Evolutionary conservation across 306 rosid genomes (phyloP).

Genomic region (Pterocarpus macrocarpus): DNA sequence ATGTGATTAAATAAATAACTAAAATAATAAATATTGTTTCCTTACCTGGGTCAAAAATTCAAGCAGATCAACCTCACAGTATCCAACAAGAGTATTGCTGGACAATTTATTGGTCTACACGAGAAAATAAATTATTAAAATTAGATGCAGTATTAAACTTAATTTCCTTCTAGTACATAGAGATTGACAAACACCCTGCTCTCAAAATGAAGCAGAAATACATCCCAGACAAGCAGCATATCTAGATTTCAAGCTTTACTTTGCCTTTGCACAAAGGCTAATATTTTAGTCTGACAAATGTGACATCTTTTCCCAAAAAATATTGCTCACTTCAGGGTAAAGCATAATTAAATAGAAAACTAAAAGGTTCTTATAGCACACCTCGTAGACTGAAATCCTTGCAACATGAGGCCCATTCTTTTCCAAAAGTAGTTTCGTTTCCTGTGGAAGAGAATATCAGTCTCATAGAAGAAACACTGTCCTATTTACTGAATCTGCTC

Average conservation of each 20-base stretch:
- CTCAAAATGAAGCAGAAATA: constrained; percentile 33
- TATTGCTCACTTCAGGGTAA: constrained; percentile 22
- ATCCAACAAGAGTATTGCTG: constrained; percentile 84
- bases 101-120: constrained; percentile 90
- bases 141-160: constrained; percentile 36
- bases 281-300: constrained; percentile 27
- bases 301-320: neutral
- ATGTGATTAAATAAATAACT: neutral
- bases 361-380: constrained; percentile 45
- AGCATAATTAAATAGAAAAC: constrained; percentile 35
- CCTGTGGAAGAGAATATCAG: constrained; percentile 60
- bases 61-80: constrained; percentile 88
- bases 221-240: constrained; percentile 17
- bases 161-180: neutral
- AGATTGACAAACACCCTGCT: neutral
- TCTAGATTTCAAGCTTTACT: constrained; percentile 31
- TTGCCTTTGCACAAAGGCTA: neutral
- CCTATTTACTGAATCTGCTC: constrained; percentile 16
- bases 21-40: constrained; percentile 8
- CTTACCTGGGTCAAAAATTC: constrained; percentile 82
- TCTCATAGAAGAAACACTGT: constrained; percentile 13
- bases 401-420: constrained; percentile 83
- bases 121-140: constrained; percentile 39
- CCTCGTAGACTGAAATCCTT: constrained; percentile 91
- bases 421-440: constrained; percentile 89